phyloP scores from a whole-genome alignment of 192 early-diverging fungal genomes.

The Coemansia sp. region DNA sequence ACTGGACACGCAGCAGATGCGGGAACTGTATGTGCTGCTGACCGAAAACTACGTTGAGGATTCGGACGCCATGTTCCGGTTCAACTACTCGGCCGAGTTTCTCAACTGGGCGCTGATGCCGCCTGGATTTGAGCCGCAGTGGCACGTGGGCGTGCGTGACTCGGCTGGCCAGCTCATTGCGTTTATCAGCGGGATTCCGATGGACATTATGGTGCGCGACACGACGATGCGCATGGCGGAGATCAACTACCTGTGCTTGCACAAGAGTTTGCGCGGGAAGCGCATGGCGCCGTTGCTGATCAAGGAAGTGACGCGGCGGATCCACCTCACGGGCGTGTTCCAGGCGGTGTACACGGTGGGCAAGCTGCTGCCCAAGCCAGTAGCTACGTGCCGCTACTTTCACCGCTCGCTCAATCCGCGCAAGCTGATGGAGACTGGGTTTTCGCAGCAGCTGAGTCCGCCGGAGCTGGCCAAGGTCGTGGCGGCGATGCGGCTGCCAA shows the following conservation, averaged over 20 bases:
- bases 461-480: constrained; percentile 25
- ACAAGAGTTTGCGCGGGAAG: constrained; percentile 93
- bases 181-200: constrained; percentile 94
- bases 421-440: constrained; percentile 91
- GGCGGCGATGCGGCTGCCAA: constrained; percentile 22
- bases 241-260: constrained; percentile 97
- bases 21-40: constrained; percentile 88
- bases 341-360: constrained; percentile 98
- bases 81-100: constrained; percentile 92
- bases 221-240: constrained; percentile 75
- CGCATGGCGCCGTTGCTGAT: constrained; percentile 94
- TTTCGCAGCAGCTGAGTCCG: constrained; percentile 71
- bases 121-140: constrained; percentile 82
- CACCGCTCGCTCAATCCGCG: constrained; percentile 93
- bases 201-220: constrained; percentile 69
- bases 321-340: constrained; percentile 90
- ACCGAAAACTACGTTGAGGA: constrained; percentile 97
- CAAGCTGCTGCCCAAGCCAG: constrained; percentile 82
- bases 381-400: constrained; percentile 82
- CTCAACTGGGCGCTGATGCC: constrained; percentile 94
- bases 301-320: constrained; percentile 93
- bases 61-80: constrained; percentile 92
- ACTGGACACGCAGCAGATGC: constrained; percentile 66
- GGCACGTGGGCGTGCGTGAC: constrained; percentile 91
- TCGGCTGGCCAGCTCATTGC: constrained; percentile 81